Conservation (phyloP, 2,329 filamentous ascomycete genomes). For the Paraphoma sp. region DNA sequence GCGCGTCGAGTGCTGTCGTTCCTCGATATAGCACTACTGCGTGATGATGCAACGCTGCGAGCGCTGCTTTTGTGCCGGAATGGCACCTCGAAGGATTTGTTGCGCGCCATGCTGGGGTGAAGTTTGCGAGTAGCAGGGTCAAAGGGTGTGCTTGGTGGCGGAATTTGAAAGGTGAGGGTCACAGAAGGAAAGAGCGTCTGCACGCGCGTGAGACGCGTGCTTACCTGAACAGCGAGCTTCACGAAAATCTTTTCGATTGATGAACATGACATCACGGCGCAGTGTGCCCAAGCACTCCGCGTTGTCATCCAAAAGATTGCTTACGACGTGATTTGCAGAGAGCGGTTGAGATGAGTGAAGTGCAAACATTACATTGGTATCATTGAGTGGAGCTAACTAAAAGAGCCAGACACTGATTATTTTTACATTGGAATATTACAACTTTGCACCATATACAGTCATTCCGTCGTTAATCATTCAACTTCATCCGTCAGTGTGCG, state of each 20-base stretch:
- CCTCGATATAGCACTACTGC: background rate
- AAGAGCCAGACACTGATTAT: constrained; percentile 14
- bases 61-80: constrained; percentile 13
- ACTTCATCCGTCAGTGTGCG: constrained; percentile 8
- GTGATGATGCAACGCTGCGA: constrained; percentile 14
- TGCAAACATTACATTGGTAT: constrained; percentile 10
- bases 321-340: too few species aligned
- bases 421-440: constrained; percentile 12
- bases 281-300: background rate
- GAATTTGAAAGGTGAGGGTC: background rate
- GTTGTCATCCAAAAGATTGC: background rate
- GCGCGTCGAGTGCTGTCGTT: constrained; percentile 8
- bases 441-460: constrained; percentile 25
- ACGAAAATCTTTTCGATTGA: background rate
- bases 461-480: constrained; percentile 24
- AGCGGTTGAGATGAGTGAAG: constrained; percentile 1
- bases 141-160: background rate
- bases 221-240: constrained; percentile 7
- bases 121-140: background rate
- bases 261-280: background rate
- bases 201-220: constrained; percentile 15
- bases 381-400: constrained; percentile 14
- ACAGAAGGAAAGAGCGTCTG: constrained; percentile 22
- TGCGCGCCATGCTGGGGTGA: constrained; percentile 17
- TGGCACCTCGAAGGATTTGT: constrained; percentile 9